Base-by-base conservation (phyloP, 2,329 filamentous ascomycete species). In the Neonectria hederae region DNA sequence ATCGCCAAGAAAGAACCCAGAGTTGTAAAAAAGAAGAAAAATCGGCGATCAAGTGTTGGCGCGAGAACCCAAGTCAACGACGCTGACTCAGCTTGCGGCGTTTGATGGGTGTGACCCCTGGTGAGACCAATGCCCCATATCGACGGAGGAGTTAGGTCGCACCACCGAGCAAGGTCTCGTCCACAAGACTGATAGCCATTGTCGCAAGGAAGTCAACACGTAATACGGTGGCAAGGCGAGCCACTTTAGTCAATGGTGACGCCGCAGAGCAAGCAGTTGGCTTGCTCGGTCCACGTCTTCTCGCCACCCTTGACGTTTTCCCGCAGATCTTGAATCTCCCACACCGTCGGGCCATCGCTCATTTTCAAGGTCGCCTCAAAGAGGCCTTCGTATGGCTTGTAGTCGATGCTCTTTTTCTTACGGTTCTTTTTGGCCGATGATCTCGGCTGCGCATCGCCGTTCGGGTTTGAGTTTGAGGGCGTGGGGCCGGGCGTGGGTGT, bases 261-360 rank as follows among this genome's bases (percentile, higher is more conserved):
- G 22, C 77, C 77, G 71, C 86, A 89, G 43, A 85, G 71, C 38
- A 88, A 78, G 65, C 86, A 89, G 52, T 78, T 59, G 4, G 75
- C 77, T 35, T 80, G 80, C 72, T 88, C 85, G 11, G 79, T 82
- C 86, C 86, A 89, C 10, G 76, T 78, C 74, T 84, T 86, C 32
- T 83, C 81, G 2, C 85, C 85, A 10, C 81, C 84, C 2, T 74
- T 73, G 7, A 87, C 76, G 10, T 79, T 77, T 30, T 81, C 72
- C 51, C 86, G 80, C 49, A 87, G 75, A 67, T 88, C 86, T 26
- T 75, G 81, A 54, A 88, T 82, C 66, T 86, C 83, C 54, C 87
- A 80, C 22, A 80, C 74, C 0, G 85, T 83, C 19, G 84, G 83
- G 4, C 80, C 82, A 4, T 78, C 76, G 42, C 83, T 82, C 72